Evolutionary conservation across 2,329 filamentous ascomycete genomes (phyloP).

Genomic region (Xylariales sp.): DNA sequence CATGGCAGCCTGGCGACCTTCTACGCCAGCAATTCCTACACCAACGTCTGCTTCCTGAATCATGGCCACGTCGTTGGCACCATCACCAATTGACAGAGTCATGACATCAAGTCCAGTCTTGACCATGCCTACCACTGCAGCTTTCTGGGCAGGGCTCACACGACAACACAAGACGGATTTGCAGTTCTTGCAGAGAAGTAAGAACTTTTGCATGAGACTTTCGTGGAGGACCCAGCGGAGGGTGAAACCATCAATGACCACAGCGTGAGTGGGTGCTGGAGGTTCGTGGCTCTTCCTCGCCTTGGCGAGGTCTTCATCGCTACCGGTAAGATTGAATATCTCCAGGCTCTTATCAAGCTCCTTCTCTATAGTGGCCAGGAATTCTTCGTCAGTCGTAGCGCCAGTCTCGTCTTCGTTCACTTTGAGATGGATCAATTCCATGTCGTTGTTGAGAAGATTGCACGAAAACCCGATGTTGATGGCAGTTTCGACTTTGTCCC

Average conservation of each 20-base stretch:
- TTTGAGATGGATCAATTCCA: slow-evolving; percentile 92
- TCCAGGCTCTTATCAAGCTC: slow-evolving; percentile 71
- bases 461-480: slow-evolving; percentile 99
- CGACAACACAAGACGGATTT: slow-evolving; percentile 94
- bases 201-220: slow-evolving; percentile 80
- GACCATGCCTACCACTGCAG: slow-evolving; percentile 93
- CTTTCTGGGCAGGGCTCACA: slow-evolving; percentile 95
- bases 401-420: slow-evolving; percentile 67
- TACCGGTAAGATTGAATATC: slow-evolving; percentile 75
- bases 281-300: slow-evolving; percentile 83
- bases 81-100: slow-evolving; percentile 89
- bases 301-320: slow-evolving; percentile 74
- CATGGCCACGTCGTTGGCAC: slow-evolving; percentile 96
- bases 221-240: slow-evolving; percentile 84
- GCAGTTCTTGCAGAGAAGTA: slow-evolving; percentile 95
- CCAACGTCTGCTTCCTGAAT: slow-evolving; percentile 97
- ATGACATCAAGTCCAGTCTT: slow-evolving; percentile 94
- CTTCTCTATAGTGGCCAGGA: slow-evolving; percentile 56
- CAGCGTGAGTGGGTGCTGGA: slow-evolving; percentile 80
- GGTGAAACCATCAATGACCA: slow-evolving; percentile 93
- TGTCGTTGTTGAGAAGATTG: slow-evolving; percentile 93
- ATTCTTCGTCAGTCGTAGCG: slow-evolving; percentile 39
- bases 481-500: slow-evolving; percentile 97
- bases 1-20: slow-evolving; percentile 91
- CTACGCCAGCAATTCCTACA: slow-evolving; percentile 89